Evolutionary conservation across 1,139 yeast genomes (phyloP).

Genomic region (Hyphopichia khmerensis): DNA sequence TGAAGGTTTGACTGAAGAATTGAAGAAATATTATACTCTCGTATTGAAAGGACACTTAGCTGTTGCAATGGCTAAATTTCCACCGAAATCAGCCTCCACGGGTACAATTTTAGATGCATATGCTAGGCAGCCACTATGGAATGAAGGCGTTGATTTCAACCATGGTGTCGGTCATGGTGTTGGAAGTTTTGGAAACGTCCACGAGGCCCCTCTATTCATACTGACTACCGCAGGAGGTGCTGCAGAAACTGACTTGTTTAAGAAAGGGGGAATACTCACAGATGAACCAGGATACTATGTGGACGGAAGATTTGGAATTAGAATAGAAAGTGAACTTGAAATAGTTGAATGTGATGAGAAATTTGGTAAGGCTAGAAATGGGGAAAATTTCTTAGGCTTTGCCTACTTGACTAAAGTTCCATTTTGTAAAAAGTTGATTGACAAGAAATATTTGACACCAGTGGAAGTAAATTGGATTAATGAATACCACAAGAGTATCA

Average conservation of each 20-base stretch:
- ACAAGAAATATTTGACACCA: slow-evolving; percentile 28
- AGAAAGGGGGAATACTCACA: slow-evolving; percentile 49
- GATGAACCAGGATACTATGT: slow-evolving; percentile 60
- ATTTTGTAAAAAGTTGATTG: slow-evolving; percentile 49
- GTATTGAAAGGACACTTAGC: slow-evolving; percentile 58
- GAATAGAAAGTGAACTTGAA: slow-evolving; percentile 55
- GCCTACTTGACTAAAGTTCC: slow-evolving; percentile 56
- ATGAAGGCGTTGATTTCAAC: slow-evolving; percentile 50
- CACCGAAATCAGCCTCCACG: slow-evolving; percentile 35
- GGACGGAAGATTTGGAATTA: slow-evolving; percentile 51
- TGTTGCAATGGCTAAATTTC: slow-evolving; percentile 53
- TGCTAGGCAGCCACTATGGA: slow-evolving; percentile 54
- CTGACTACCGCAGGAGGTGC: slow-evolving; percentile 41
- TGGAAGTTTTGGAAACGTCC: slow-evolving; percentile 56
- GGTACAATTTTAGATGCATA: slow-evolving; percentile 50
- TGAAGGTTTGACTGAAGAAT: slow-evolving; percentile 20
- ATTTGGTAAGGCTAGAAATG: slow-evolving; percentile 36
- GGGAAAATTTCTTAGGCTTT: slow-evolving; percentile 40
- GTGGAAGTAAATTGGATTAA: slow-evolving; percentile 55
- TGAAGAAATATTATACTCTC: slow-evolving; percentile 45
- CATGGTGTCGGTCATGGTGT: slow-evolving; percentile 67
- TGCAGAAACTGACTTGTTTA: slow-evolving; percentile 27
- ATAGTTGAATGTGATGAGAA: slow-evolving; percentile 32
- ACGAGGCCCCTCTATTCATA: slow-evolving; percentile 54
- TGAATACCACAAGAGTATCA: slow-evolving; percentile 39